Base-by-base conservation (phyloP, 148 eudicot species). In the Dysphania ambrosioides region DNA sequence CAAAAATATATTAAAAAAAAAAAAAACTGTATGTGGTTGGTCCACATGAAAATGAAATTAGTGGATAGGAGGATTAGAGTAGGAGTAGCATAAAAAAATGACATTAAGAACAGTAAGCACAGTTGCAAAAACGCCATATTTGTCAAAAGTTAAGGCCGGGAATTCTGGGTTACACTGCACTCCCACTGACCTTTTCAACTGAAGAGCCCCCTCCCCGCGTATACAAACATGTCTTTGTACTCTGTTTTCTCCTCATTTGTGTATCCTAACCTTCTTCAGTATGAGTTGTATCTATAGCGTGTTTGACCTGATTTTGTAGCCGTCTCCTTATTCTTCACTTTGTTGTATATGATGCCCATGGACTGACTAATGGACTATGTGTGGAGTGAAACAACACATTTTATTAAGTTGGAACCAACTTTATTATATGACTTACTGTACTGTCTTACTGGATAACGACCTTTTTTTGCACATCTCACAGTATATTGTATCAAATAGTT, bases 281-380 rank as follows among this genome's bases (percentile, higher is more conserved):
- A 61, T 70, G 51, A 44, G 51, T 47, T 47, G 53, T 27, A 3
- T 67, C 76, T 72, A 29, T 72, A 57, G 32, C 77, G 77, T 78
- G 72, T 67, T 78, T 78, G 81, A 78, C 81, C 74, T 66, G 72
- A 66, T 42, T 58, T 78, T 78, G 18, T 78, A 78, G 76, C 59
- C 71, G 58, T 72, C 66, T 72, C 44, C 41, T n/a, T 4, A 15
- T 38, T 53, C 64, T 73, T 73, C 57, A 41, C 29, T 36, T n/a
- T n/a, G n/a, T n/a, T 13, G 53, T 47, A 47, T 47, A 15, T 47
- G 53, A 15, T 47, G 53, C 21, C 5, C 53, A 47, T 47, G 21
- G 53, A 47, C 40, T 36, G 5, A 36, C 2, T 5, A 4, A 8
- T 36, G 40, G 40, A n/a, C n/a, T n/a, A n/a, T n/a, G n/a, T n/a